A percentile compares a stretch with the other conserved stretches of the same genome.
Evolutionary conservation across 352 stramenopile genomes (phyloP).

Genomic region (Phytophthora fragariae): DNA sequence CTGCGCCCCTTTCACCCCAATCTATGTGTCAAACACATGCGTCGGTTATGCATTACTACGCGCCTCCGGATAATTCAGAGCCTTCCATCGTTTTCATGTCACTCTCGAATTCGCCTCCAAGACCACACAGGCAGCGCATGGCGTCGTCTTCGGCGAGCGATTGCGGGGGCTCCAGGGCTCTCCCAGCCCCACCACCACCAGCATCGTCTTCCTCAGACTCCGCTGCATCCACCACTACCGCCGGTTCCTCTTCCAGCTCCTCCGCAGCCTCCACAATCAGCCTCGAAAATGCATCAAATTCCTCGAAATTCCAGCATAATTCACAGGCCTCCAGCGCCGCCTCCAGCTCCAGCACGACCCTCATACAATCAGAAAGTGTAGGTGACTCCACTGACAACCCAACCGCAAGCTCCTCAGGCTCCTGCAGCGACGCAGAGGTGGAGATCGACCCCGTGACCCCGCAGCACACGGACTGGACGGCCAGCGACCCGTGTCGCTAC

Average conservation of each 20-base stretch:
- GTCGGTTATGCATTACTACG: not conserved
- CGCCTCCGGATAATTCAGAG: conserved; percentile 21
- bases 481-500: conserved; percentile 35
- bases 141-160: conserved; percentile 21
- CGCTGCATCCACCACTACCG: conserved; percentile 11
- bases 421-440: conserved; percentile 25
- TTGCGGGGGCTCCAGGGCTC: not conserved
- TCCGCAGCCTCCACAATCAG: not conserved
- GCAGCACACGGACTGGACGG: conserved; percentile 33
- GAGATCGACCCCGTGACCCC: conserved; percentile 32
- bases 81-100: conserved; percentile 16
- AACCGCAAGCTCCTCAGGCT: not conserved
- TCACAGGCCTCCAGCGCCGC: conserved; percentile 12
- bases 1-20: not conserved
- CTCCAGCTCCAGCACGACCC: not conserved
- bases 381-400: not conserved
- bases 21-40: not conserved
- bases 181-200: not conserved
- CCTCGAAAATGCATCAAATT: conserved; percentile 6
- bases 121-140: not conserved
- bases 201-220: conserved; percentile 13
- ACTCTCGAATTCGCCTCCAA: conserved; percentile 23
- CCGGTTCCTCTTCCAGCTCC: not conserved
- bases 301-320: not conserved
- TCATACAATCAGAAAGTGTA: not conserved